Evolutionary conservation across 2,329 filamentous ascomycete species (phyloP).

Genomic region (Stenocarpella maydis): DNA sequence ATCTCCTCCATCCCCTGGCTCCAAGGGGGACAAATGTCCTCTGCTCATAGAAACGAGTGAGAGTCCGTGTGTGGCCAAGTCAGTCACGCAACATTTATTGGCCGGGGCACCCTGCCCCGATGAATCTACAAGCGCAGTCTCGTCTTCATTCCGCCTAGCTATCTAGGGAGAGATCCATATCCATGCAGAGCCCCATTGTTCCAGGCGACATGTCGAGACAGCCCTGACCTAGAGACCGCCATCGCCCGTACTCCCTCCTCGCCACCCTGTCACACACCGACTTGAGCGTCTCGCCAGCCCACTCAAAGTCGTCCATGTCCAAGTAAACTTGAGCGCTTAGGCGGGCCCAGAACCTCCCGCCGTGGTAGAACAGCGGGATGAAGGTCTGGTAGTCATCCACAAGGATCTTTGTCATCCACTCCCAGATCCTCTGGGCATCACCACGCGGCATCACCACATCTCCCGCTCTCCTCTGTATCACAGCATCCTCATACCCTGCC

Average conservation of each 20-base stretch:
- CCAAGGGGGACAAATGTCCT: not conserved
- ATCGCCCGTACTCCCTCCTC: constrained; percentile 41
- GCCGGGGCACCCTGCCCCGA: not conserved
- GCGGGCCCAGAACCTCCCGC: constrained; percentile 71
- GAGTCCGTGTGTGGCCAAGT: not conserved
- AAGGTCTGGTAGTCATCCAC: constrained; percentile 74
- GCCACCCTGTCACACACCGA: constrained; percentile 52
- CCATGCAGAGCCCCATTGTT: not conserved
- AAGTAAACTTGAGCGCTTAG: constrained; percentile 86
- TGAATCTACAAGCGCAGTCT: constrained; percentile 21
- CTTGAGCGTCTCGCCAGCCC: constrained; percentile 67
- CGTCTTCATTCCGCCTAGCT: not conserved
- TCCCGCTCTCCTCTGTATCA: constrained; percentile 40
- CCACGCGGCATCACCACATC: constrained; percentile 43
- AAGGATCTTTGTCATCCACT: constrained; percentile 66
- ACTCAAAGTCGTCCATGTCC: constrained; percentile 80
- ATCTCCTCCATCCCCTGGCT: not conserved
- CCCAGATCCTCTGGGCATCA: constrained; percentile 50
- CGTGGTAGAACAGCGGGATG: constrained; percentile 69
- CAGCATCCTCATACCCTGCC: constrained; percentile 5
- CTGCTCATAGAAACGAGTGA: not conserved
- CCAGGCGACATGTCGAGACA: not conserved
- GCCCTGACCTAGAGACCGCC: not conserved
- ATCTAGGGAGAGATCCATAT: not conserved
- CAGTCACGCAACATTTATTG: not conserved